These are phyloP conservation scores for Talaromyces albobiverticillius DNA, from an alignment of 2,329 filamentous ascomycete species.

Conservation along the genomic window DNA sequence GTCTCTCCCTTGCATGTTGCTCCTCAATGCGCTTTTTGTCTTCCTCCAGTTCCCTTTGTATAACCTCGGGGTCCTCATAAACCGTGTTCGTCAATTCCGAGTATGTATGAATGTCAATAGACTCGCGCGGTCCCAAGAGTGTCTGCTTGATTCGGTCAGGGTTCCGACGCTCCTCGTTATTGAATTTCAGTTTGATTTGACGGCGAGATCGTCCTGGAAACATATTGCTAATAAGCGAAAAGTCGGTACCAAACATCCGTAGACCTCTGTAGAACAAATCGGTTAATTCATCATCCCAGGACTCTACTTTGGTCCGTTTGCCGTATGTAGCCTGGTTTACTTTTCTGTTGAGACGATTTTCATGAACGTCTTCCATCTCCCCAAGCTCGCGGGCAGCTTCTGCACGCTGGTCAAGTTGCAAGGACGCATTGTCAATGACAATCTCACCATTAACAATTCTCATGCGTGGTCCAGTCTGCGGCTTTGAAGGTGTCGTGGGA, in stretches of 20 bases:
- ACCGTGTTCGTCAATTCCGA: conserved; percentile 46
- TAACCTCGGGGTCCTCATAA: conserved; percentile 39
- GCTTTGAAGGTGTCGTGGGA: conserved; percentile 22
- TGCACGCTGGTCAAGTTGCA: conserved; percentile 56
- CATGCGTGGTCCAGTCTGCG: conserved; percentile 45
- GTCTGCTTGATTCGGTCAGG: conserved; percentile 52
- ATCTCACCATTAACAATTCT: conserved; percentile 58
- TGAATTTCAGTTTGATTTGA: conserved; percentile 64
- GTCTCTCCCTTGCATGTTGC: conserved; percentile 45
- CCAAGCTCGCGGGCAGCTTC: conserved; percentile 49
- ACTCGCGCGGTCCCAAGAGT: conserved; percentile 45
- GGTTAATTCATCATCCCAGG: conserved; percentile 58
- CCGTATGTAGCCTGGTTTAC: conserved; percentile 47
- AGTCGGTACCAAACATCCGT: conserved; percentile 63
- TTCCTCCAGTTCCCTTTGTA: conserved; percentile 42
- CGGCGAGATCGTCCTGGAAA: conserved; percentile 58
- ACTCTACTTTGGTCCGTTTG: conserved; percentile 50
- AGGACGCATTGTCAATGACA: conserved; percentile 50
- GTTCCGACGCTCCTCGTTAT: conserved; percentile 58
- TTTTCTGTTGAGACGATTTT: conserved; percentile 46
- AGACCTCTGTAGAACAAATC: conserved; percentile 62
- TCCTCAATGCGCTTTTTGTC: conserved; percentile 46
- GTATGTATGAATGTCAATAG: conserved; percentile 43
- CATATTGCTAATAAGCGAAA: conserved; percentile 61
- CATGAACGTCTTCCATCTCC: conserved; percentile 44